Evolutionary conservation across 169 alveolate species (phyloP).

Genomic region (Ichthyophthirius multifiliis): DNA sequence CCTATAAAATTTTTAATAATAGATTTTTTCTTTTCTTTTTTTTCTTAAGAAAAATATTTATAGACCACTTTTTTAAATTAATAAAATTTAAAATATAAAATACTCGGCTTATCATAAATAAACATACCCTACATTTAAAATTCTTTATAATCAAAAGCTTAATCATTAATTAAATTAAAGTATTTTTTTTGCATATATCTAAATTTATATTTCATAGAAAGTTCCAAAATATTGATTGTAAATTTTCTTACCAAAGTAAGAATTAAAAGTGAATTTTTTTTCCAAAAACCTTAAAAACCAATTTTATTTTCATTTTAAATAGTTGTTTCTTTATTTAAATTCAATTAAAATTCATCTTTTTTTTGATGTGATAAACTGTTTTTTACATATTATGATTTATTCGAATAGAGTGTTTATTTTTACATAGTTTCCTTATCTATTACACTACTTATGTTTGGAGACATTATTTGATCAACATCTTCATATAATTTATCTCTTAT

Average conservation of each 20-base stretch:
- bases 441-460: no score
- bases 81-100: background rate
- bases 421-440: no score
- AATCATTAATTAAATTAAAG: slow-evolving; percentile 5
- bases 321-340: background rate
- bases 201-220: background rate
- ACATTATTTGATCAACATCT: no score
- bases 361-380: background rate
- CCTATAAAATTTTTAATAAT: background rate
- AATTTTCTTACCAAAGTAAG: background rate
- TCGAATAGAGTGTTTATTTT: no score
- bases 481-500: background rate
- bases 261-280: background rate
- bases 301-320: background rate
- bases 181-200: background rate
- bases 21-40: background rate
- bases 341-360: background rate
- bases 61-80: background rate
- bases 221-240: background rate
- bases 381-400: no score
- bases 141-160: background rate
- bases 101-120: background rate
- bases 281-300: background rate
- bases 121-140: background rate
- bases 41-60: background rate